Evolutionary conservation across 1,284 basidiomycete genomes (phyloP).

Genomic region (Pseudozyma flocculosa): DNA sequence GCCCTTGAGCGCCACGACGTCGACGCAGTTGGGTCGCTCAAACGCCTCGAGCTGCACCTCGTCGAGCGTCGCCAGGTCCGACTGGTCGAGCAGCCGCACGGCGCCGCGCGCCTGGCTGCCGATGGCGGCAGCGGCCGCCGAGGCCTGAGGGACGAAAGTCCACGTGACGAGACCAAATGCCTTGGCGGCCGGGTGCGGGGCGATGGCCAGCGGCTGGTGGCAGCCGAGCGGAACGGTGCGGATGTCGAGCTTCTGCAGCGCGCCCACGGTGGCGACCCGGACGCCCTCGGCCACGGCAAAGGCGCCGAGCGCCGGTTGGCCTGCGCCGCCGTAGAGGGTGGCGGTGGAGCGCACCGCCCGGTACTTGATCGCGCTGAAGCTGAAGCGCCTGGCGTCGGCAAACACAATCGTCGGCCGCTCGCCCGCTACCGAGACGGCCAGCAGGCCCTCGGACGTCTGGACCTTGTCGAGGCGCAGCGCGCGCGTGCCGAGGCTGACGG

Average conservation of each 20-base stretch:
- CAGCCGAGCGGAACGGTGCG: slow-evolving; percentile 54
- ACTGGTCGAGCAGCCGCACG: slow-evolving; percentile 16
- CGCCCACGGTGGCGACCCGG: slow-evolving; percentile 46
- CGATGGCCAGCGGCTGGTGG: slow-evolving; percentile 56
- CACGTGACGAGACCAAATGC: slow-evolving; percentile 35
- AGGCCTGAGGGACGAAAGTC: slow-evolving; percentile 32
- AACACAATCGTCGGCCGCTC: slow-evolving; percentile 54
- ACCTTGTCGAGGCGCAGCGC: slow-evolving; percentile 66
- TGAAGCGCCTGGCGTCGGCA: slow-evolving; percentile 41
- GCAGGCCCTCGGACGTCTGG: slow-evolving; percentile 21
- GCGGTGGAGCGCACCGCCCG: slow-evolving; percentile 38
- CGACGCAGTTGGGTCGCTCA: slow-evolving; percentile 49
- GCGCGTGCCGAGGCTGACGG: slow-evolving; percentile 68
- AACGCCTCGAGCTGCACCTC: slow-evolving; percentile 27
- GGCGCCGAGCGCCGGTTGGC: slow-evolving; percentile 19
- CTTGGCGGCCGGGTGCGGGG: slow-evolving; percentile 23
- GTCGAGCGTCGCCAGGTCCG: slow-evolving; percentile 16
- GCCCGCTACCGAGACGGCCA: slow-evolving; percentile 48
- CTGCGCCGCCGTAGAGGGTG: slow-evolving; percentile 17
- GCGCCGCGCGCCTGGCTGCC: slow-evolving; percentile 9
- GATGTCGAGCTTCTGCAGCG: slow-evolving; percentile 52
- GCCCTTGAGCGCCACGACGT: slow-evolving; percentile 11
- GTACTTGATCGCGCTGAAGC: slow-evolving; percentile 48
- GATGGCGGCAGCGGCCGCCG: slow-evolving; percentile 2
- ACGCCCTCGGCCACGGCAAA: slow-evolving; percentile 34